A percentile compares a stretch with the other conserved stretches of the same genome.
These are phyloP conservation scores for Noccaea bulbosa DNA, from an alignment of 345 rosid species.

Conservation along the genomic window DNA sequence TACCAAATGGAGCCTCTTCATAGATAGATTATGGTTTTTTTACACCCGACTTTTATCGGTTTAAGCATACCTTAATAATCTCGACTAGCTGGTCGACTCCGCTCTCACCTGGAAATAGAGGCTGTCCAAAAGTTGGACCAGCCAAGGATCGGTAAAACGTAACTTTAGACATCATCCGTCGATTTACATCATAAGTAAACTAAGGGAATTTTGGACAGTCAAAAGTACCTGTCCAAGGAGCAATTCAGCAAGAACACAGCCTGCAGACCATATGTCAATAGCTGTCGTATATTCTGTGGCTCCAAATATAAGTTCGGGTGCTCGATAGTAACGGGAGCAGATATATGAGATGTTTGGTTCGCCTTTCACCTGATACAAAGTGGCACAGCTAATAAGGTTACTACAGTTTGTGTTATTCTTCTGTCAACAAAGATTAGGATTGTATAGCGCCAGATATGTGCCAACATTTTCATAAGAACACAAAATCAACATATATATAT, in stretches of 20 bases:
- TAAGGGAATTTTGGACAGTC: not conserved
- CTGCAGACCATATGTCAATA: conserved; percentile 77
- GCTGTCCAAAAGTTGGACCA: conserved; percentile 46
- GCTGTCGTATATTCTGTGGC: conserved; percentile 72
- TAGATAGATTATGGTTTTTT: not conserved
- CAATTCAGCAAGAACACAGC: conserved; percentile 70
- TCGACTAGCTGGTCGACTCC: conserved; percentile 77
- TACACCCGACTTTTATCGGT: not conserved
- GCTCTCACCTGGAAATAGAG: conserved; percentile 72
- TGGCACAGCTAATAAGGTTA: conserved; percentile 5
- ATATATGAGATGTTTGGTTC: conserved; percentile 73
- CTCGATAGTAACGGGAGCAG: conserved; percentile 67
- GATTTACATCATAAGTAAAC: not conserved
- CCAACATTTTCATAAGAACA: conserved; percentile 29
- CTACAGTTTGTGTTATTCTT: conserved; percentile 3
- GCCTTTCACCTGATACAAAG: conserved; percentile 59
- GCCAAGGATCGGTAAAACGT: conserved; percentile 23
- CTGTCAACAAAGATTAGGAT: conserved; percentile 8
- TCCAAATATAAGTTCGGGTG: conserved; percentile 73
- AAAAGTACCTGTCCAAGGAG: conserved; percentile 63
- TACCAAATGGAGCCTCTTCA: not conserved
- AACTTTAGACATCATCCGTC: conserved; percentile 10
- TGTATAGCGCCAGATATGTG: not conserved
- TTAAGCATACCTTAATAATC: conserved; percentile 60
- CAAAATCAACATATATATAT: conserved; percentile 2